Conservation (phyloP, 2,329 filamentous ascomycete genomes). For the Pezicula radicicola region DNA sequence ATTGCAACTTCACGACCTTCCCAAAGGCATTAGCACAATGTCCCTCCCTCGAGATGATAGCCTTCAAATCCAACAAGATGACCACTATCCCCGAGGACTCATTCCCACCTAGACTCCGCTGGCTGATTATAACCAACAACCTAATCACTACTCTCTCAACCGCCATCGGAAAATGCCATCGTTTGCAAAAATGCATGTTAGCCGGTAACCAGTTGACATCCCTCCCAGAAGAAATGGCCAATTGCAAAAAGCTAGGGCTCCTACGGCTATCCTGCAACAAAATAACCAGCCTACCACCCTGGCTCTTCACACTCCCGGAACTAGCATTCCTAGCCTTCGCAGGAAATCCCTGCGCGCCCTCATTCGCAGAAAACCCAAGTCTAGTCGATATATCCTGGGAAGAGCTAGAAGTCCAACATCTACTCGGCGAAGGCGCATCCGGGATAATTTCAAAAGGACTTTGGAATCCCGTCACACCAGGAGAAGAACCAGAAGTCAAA, state of each 20-base stretch:
- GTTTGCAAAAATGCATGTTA: slow-evolving; percentile 47
- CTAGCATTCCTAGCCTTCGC: slow-evolving; percentile 45
- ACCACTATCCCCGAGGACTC: slow-evolving; percentile 35
- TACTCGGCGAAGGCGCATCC: slow-evolving; percentile 43
- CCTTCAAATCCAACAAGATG: slow-evolving; percentile 46
- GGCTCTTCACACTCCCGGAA: slow-evolving; percentile 42
- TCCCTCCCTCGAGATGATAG: slow-evolving; percentile 44
- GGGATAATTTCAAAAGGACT: slow-evolving; percentile 40
- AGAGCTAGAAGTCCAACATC: slow-evolving; percentile 35
- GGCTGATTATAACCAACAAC: slow-evolving; percentile 47
- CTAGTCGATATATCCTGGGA: slow-evolving; percentile 38
- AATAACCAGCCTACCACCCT: slow-evolving; percentile 35
- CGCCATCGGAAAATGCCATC: slow-evolving; percentile 39
- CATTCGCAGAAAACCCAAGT: slow-evolving; percentile 18
- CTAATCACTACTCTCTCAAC: slow-evolving; percentile 34
- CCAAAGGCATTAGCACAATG: slow-evolving; percentile 39
- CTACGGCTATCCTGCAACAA: slow-evolving; percentile 42
- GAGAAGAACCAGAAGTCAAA: not conserved
- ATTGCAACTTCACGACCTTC: slow-evolving; percentile 41
- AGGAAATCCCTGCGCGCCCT: slow-evolving; percentile 40
- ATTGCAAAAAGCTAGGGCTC: slow-evolving; percentile 40
- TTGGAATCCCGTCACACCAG: slow-evolving; percentile 25
- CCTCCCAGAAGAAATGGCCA: slow-evolving; percentile 39
- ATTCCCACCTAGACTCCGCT: slow-evolving; percentile 40
- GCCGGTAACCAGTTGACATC: slow-evolving; percentile 39